Percentiles rank a stretch among this genome's conserved stretches.
These are phyloP conservation scores for Paspalum vaginatum DNA, from an alignment of 176 grass and related monocot species.

Conservation along the genomic window DNA sequence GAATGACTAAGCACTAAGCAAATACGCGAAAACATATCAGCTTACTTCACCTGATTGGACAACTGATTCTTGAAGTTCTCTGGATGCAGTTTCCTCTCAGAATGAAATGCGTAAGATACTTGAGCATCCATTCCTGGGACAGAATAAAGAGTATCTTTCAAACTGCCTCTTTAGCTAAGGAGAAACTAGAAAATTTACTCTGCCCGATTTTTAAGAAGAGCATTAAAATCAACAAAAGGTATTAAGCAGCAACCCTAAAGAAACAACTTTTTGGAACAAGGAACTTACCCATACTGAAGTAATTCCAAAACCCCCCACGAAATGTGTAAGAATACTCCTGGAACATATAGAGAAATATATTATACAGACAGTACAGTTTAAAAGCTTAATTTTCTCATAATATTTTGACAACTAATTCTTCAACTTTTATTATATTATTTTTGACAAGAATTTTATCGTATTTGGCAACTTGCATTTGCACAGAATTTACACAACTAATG, in stretches of 20 bases:
- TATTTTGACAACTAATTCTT: background rate
- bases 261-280: conserved; percentile 32
- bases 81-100: conserved; percentile 83
- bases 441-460: background rate
- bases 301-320: conserved; percentile 95
- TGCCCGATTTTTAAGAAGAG: background rate
- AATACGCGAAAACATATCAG: background rate
- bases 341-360: conserved; percentile 24
- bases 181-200: conserved; percentile 9
- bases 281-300: conserved; percentile 96
- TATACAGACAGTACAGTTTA: conserved; percentile 30
- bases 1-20: background rate
- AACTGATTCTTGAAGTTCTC: conserved; percentile 97
- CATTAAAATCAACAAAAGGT: conserved; percentile 19
- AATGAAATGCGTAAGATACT: conserved; percentile 93
- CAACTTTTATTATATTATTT: background rate
- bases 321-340: conserved; percentile 83
- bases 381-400: background rate
- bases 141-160: conserved; percentile 40
- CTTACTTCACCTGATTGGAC: conserved; percentile 81
- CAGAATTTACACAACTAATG: no score
- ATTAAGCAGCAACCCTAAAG: conserved; percentile 16
- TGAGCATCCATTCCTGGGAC: conserved; percentile 95
- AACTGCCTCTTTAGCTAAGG: conserved; percentile 27
- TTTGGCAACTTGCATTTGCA: background rate